Conservation (phyloP, 345 rosid species). For the Camelina sativa region DNA sequence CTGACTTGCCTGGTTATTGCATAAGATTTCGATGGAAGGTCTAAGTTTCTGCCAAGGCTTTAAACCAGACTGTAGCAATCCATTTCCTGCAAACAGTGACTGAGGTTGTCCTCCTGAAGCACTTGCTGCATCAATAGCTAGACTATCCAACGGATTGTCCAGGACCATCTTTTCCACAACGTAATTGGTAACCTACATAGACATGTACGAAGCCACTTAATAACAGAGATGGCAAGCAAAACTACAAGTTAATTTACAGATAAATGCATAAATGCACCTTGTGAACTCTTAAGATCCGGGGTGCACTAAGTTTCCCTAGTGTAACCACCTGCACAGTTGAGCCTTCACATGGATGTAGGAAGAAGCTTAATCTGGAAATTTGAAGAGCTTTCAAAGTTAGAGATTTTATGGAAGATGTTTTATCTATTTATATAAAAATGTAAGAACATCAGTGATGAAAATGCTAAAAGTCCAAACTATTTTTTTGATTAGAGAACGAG, state of each 20-base stretch:
- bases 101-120: slow-evolving; percentile 67
- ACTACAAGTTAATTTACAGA: not conserved
- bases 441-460: slow-evolving; percentile 15
- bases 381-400: slow-evolving; percentile 25
- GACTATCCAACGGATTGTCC: slow-evolving; percentile 76
- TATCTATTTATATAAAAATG: slow-evolving; percentile 18
- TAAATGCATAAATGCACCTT: slow-evolving; percentile 62
- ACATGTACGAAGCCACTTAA: slow-evolving; percentile 33
- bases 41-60: slow-evolving; percentile 81
- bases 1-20: slow-evolving; percentile 91
- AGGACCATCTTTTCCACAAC: slow-evolving; percentile 89
- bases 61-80: slow-evolving; percentile 62
- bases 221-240: slow-evolving; percentile 20
- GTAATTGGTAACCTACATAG: slow-evolving; percentile 86
- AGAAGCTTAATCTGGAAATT: slow-evolving; percentile 90
- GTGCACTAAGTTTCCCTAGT: slow-evolving; percentile 98
- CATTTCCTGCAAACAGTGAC: slow-evolving; percentile 71
- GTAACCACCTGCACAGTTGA: slow-evolving; percentile 81
- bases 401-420: slow-evolving; percentile 7
- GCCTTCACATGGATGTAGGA: slow-evolving; percentile 92
- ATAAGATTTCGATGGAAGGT: slow-evolving; percentile 89
- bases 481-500: slow-evolving; percentile 24
- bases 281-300: slow-evolving; percentile 95
- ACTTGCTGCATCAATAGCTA: slow-evolving; percentile 60
- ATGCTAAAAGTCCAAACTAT: slow-evolving; percentile 31